These are phyloP conservation scores for Termitomyces sp. DNA, from an alignment of 768 basidiomycete genomes.

Conservation along the genomic window DNA sequence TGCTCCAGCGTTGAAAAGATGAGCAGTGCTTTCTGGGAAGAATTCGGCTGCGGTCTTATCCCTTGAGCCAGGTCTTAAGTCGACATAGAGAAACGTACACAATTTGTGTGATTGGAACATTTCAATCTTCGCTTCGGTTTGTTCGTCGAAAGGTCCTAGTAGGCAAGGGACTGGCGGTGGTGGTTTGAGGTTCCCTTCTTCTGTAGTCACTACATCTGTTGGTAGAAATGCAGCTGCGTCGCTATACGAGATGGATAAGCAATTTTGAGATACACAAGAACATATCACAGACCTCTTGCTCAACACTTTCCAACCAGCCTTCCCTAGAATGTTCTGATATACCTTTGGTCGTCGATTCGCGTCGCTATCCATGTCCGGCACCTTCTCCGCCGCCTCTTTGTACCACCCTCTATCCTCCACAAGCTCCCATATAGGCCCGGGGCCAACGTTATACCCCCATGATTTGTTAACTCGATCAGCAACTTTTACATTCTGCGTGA, in stretches of 20 bases:
- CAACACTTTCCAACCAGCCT: constrained; percentile 44
- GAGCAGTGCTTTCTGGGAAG: constrained; percentile 53
- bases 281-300: constrained; percentile 41
- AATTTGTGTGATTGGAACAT: constrained; percentile 59
- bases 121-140: constrained; percentile 43
- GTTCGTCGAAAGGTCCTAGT: constrained; percentile 61
- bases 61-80: background rate
- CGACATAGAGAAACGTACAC: constrained; percentile 39
- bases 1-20: constrained; percentile 83
- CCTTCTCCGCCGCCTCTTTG: constrained; percentile 50
- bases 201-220: constrained; percentile 43
- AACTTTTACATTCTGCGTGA: constrained; percentile 45
- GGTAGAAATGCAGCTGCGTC: constrained; percentile 61
- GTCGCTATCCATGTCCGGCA: constrained; percentile 40
- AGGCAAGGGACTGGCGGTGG: constrained; percentile 58
- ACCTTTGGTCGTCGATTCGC: constrained; percentile 58
- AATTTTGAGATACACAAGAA: background rate
- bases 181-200: constrained; percentile 47
- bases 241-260: constrained; percentile 29
- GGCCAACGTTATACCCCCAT: constrained; percentile 72
- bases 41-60: constrained; percentile 46
- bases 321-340: constrained; percentile 40
- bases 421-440: constrained; percentile 78
- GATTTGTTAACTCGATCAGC: constrained; percentile 61
- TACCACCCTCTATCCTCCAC: constrained; percentile 77